Base-by-base conservation (phyloP, 2,329 filamentous ascomycete species). In the Colletotrichum agaves region DNA sequence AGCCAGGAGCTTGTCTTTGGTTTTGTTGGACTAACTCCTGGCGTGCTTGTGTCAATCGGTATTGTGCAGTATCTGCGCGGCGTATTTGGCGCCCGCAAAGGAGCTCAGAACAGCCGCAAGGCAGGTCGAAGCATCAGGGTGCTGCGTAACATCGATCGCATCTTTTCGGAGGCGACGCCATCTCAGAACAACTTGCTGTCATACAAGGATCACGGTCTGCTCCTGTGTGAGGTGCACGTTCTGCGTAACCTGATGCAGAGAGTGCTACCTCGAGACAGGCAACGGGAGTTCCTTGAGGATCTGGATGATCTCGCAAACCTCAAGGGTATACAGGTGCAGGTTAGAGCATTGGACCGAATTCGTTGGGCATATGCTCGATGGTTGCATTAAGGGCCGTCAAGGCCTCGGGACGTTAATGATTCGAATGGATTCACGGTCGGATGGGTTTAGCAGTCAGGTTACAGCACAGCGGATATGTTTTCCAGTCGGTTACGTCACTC, bases 1-100 rank as follows among this genome's bases (percentile, higher is more conserved):
- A 98, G 94, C 75, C 96, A 99, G 76, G 95, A 99, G 77, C 86
- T 99, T 53, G 93, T 99, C 23, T 99, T 99, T 80, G 96, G 93
- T n/a, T 97, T 99, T 75, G 91, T 99, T 41, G 94, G 94, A 5
- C 83, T 99, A 27, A 98, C 96, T 0, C 96, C 96, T 0, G 95
- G 96, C 12, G 87, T 98, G n/a, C 82, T 99, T 33, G 93, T 98
- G 41, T 92, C 91, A 2, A 88, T 95, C 69, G 90, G 89, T n/a
- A 80, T 89, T 11, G 80, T 91, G 52, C 88, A 89, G 71, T 98
- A 95, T 83, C 76, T 97, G 1, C 84, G 86, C 41, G 85, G 88
- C 17, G 77, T 90, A 1, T 87, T 97, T 66, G 91, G 91, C 47
- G 91, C 87, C 69, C 88, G 93, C 53, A 89, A 84, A 73, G 92